Conservation (phyloP, 225 moss, liverwort and hornwort species). For the Anthoceros angustus region DNA sequence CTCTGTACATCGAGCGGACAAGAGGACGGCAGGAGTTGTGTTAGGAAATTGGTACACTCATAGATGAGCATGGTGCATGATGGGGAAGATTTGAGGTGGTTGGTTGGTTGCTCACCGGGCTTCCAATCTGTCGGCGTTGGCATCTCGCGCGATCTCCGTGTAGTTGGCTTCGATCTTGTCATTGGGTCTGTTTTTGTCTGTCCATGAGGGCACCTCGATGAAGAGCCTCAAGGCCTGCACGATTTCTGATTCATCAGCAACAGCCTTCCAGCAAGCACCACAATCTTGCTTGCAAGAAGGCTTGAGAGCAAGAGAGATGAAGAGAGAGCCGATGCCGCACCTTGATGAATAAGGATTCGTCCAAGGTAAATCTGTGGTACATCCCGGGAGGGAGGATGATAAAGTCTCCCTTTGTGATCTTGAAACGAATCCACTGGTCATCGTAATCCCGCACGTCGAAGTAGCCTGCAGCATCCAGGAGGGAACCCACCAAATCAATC, state of each 20-base stretch:
- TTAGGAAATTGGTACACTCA: too few species aligned
- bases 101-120: background rate
- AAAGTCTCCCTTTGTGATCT: slow-evolving; percentile 38
- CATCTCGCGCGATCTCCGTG: background rate
- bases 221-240: slow-evolving; percentile 2
- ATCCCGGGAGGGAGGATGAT: slow-evolving; percentile 47
- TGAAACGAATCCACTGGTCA: slow-evolving; percentile 45
- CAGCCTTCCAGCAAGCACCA: background rate
- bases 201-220: slow-evolving; percentile 3
- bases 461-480: slow-evolving; percentile 19
- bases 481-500: too few species aligned
- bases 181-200: background rate
- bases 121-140: background rate
- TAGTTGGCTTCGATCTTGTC: slow-evolving; percentile 4
- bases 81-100: background rate
- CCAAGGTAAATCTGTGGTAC: slow-evolving; percentile 50
- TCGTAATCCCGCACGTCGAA: slow-evolving; percentile 46
- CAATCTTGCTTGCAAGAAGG: background rate
- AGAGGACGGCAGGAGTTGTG: too few species aligned
- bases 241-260: background rate
- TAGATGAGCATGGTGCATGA: too few species aligned
- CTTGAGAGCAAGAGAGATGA: background rate
- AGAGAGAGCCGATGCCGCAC: slow-evolving; percentile 7
- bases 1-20: too few species aligned
- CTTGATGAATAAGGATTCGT: slow-evolving; percentile 30